Percentiles rank a stretch among this genome's conserved stretches.
These are phyloP conservation scores for Annulohypoxylon truncatum DNA, from an alignment of 2,329 filamentous ascomycete species.

Conservation along the genomic window DNA sequence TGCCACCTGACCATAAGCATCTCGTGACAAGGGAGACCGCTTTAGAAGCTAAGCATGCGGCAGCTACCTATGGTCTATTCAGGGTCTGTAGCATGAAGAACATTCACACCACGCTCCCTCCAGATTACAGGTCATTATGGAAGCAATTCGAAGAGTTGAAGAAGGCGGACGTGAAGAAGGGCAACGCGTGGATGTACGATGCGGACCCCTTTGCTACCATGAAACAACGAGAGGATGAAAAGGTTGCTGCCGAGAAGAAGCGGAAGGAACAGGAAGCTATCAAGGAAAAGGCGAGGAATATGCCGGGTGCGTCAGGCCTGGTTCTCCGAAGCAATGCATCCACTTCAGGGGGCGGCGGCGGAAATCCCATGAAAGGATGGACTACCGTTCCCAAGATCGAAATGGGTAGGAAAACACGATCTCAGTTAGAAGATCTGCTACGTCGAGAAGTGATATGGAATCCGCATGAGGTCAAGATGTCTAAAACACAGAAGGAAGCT, in stretches of 20 bases:
- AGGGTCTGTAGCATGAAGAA: conserved; percentile 96
- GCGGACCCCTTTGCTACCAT: conserved; percentile 90
- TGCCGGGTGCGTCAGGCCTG: conserved; percentile 68
- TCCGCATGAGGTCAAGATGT: conserved; percentile 76
- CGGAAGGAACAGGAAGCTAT: conserved; percentile 75
- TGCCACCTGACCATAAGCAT: conserved; percentile 80
- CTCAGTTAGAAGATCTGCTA: conserved; percentile 82
- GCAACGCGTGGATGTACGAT: conserved; percentile 91
- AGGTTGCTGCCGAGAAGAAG: conserved; percentile 81
- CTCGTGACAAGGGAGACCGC: conserved; percentile 81
- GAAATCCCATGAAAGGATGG: conserved; percentile 78
- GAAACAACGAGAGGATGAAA: conserved; percentile 82
- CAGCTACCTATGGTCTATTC: conserved; percentile 90
- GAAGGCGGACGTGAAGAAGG: conserved; percentile 80
- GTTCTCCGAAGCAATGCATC: conserved; percentile 61
- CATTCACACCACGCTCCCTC: conserved; percentile 92
- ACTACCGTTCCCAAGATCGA: conserved; percentile 88
- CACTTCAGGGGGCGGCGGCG: conserved; percentile 48
- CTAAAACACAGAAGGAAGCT: conserved; percentile 63
- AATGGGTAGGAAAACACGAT: conserved; percentile 84
- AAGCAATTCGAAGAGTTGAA: conserved; percentile 90
- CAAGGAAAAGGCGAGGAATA: conserved; percentile 74
- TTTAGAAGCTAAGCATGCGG: conserved; percentile 92
- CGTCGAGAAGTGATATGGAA: conserved; percentile 89
- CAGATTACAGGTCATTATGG: conserved; percentile 90